Evolutionary conservation across 202 grass and related monocot species (phyloP), one percentile per base, ranked within the genome.

Genomic region (Saccharum hybrid): DNA sequence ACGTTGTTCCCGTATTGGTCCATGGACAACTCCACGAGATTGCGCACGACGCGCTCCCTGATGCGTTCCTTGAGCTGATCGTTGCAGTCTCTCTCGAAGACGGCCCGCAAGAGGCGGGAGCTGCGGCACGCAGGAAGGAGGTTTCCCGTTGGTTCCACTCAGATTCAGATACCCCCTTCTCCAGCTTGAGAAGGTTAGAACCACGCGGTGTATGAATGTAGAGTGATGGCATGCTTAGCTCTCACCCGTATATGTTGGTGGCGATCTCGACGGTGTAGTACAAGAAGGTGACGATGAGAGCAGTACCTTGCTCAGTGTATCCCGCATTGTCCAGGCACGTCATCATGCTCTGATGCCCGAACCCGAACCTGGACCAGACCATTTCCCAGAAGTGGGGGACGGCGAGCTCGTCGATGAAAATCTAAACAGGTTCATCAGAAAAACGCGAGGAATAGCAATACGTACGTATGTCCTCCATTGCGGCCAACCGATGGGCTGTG

Each of bases 241-340:
- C 51, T 54, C 21, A 60, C 57, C 57, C 57, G 57, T 3, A 22
- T 22, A 0, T 1, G n/a, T 23, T 0, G 0, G 0, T 60, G n/a
- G 57, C 8, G 21, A 23, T 23, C n/a, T 0, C 0, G 8, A 23
- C 0, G 21, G n/a, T 23, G 8, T 60, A 0, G 8, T 0, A 1
- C 8, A 60, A 2, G n/a, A 60, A 10, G n/a, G 3, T 23, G 8
- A 4, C 1, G 0, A 23, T 3, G 19, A 60, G n/a, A 23, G 0
- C 1, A 10, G 21, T 10, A 23, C n/a, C 1, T n/a, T 54, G 57
- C 3, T 60, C n/a, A 23, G 7, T 22, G 12, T 46, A 13, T 46
- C 43, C 12, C 12, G 12, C 3, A 46, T 46, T 13, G 2, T 22
- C 8, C 0, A 60, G 19, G 54, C 54, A 59, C 2, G 0, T 0